A percentile compares a stretch with the other conserved stretches of the same genome.
Evolutionary conservation across 2,329 filamentous ascomycete species (phyloP).

Genomic region (Seiridium unicorne): DNA sequence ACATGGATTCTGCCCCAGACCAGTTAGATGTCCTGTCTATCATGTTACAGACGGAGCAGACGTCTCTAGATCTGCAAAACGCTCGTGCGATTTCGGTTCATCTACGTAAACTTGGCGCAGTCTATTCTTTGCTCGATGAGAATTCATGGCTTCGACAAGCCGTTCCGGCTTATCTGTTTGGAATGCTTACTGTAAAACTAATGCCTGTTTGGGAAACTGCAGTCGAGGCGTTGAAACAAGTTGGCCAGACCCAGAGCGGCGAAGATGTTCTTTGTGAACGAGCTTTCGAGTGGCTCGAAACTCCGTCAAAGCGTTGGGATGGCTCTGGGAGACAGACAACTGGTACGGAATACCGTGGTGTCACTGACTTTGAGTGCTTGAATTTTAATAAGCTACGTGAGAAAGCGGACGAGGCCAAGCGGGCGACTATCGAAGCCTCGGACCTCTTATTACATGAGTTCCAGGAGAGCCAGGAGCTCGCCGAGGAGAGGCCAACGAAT

Average conservation of each 20-base stretch:
- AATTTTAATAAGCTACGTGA: conserved; percentile 63
- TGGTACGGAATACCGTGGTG: conserved; percentile 33
- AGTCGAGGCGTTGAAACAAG: conserved; percentile 69
- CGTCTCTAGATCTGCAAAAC: conserved; percentile 73
- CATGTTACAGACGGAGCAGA: conserved; percentile 79
- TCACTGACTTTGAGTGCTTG: conserved; percentile 82
- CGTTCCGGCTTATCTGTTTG: conserved; percentile 82
- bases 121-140: conserved; percentile 58
- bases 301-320: conserved; percentile 54
- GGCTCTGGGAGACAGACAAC: conserved; percentile 31
- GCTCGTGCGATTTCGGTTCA: conserved; percentile 80
- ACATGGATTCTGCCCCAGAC: conserved; percentile 51
- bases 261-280: conserved; percentile 71
- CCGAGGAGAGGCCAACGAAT: conserved; percentile 48
- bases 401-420: conserved; percentile 49
- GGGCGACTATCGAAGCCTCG: conserved; percentile 49
- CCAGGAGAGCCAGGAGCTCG: conserved; percentile 58
- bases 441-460: conserved; percentile 64
- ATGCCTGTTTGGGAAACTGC: conserved; percentile 87
- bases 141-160: conserved; percentile 67
- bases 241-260: conserved; percentile 68
- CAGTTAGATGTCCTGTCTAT: conserved; percentile 53
- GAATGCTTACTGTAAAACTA: conserved; percentile 81
- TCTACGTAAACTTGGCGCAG: conserved; percentile 70
- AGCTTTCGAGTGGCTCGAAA: conserved; percentile 75